Base-by-base conservation (phyloP, 169 alveolate species). In the Theileria sp. region DNA sequence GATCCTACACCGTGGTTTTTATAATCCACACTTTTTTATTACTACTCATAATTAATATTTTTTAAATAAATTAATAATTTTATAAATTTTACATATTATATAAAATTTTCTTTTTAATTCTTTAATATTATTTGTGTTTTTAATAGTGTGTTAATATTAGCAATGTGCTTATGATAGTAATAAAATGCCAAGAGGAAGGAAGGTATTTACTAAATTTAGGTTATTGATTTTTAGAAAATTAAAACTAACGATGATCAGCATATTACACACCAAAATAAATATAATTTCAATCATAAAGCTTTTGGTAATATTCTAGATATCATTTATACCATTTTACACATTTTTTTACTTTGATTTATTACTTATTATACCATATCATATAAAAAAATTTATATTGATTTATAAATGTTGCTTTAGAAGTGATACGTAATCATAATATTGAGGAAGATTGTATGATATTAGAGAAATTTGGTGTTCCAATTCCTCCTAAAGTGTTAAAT, bases 391-490 rank as follows among this genome's bases (percentile, higher is more conserved):
- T 44, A 9, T 36, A n/a, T 23, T 51, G 2, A 25, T 60, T 15
- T 7, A 17, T 60, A 10, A 8, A 60, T 25, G 10, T 17, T 60
- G 50, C 49, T 60, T 17, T 28, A 82, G 89, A 77, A 23, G 66
- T 81, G 4, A 68, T 83, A 38, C 25, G 60, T 25, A 78, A 83
- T 15, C 21, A 76, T 9, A 19, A 34, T 7, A 49, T 72, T 26
- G 77, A 32, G 30, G 75, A 50, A 26, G 89, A 77, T 62, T 62
- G 17, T 15, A 30, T 23, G 9, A 69, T 75, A 28, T 36, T 83
- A 75, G 70, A 75, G 32, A 36, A 70, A 56, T 58, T 74, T 72
- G 89, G 89, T 3, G 70, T 83, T 28, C 89, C 89, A 13, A 6
- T 64, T 3, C 89, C 89, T 17, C 81, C 87, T 2, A 44, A 15